phyloP scores from a whole-genome alignment of 805 yeast genomes.

The Ogataea philodendri region DNA sequence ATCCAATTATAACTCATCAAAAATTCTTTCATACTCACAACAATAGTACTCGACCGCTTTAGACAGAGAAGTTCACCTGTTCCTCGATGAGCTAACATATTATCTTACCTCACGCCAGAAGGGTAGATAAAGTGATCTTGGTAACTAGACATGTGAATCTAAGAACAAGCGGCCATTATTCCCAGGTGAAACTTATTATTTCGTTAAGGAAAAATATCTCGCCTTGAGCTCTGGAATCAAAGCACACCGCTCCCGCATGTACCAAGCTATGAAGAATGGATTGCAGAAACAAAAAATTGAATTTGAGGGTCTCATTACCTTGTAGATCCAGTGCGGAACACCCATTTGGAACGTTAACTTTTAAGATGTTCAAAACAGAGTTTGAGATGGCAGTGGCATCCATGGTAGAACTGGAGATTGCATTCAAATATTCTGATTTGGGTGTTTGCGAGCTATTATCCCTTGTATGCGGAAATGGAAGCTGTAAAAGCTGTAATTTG shows the following conservation, averaged over 20 bases:
- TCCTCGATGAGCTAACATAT: too few species aligned
- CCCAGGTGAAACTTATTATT: slow-evolving; percentile 1
- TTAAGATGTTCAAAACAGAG: slow-evolving; percentile 22
- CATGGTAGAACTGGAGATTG: slow-evolving; percentile 28
- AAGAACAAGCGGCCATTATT: neutral
- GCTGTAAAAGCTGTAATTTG: slow-evolving; percentile 30
- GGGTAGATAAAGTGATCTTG: too few species aligned
- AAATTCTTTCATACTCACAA: too few species aligned
- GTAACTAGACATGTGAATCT: neutral
- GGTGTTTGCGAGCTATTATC: slow-evolving; percentile 25
- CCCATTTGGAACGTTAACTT: slow-evolving; percentile 21
- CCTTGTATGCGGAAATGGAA: slow-evolving; percentile 49
- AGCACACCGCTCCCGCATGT: slow-evolving; percentile 1
- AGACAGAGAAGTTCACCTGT: too few species aligned
- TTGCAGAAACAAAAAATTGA: slow-evolving; percentile 4
- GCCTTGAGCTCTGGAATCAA: slow-evolving; percentile 5
- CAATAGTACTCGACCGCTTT: too few species aligned
- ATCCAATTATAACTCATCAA: too few species aligned
- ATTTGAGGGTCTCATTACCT: neutral
- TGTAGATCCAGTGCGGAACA: slow-evolving; percentile 32
- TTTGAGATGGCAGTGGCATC: slow-evolving; percentile 24
- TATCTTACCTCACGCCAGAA: too few species aligned
- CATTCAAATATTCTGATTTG: neutral
- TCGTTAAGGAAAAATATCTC: slow-evolving; percentile 4
- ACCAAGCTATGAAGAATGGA: slow-evolving; percentile 3